A percentile compares a stretch with the other conserved stretches of the same genome.
Evolutionary conservation across 176 grass and related monocot genomes (phyloP).

Genomic region (Stipa capillata): DNA sequence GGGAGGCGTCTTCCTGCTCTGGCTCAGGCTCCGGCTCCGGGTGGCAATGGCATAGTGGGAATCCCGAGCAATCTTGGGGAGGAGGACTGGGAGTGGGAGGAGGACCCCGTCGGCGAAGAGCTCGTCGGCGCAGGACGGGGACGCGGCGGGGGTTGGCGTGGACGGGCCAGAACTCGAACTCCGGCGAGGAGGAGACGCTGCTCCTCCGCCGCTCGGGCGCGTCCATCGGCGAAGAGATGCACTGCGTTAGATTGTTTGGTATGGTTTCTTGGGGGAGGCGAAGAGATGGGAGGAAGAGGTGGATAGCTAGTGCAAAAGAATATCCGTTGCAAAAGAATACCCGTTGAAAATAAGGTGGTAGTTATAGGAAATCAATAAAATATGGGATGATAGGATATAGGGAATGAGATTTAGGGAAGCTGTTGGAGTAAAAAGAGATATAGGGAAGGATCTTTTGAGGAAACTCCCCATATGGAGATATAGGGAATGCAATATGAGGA

Average conservation of each 20-base stretch:
- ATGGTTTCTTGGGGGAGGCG: not conserved
- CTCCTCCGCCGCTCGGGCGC: constrained; percentile 25
- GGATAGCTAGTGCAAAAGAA: not conserved
- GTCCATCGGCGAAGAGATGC: not conserved
- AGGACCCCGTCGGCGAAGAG: no score
- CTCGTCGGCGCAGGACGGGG: constrained; percentile 44
- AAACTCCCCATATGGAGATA: no score
- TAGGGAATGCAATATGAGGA: no score
- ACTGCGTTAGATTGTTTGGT: not conserved
- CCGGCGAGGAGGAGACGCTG: constrained; percentile 42
- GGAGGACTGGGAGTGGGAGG: constrained; percentile 28
- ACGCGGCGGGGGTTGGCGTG: constrained; percentile 14
- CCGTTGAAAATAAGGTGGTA: no score
- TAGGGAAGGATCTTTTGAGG: no score
- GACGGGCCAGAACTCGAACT: constrained; percentile 79
- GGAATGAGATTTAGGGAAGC: no score
- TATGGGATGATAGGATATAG: no score
- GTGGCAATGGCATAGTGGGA: not conserved
- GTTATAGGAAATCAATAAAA: no score
- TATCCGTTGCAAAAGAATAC: no score
- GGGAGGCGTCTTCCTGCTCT: not conserved
- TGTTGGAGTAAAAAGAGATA: no score
- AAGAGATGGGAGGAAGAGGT: no score
- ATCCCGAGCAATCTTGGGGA: not conserved
- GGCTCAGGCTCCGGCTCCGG: not conserved